Base-by-base conservation (phyloP, 768 basidiomycete species). In the Stropharia rugosoannulata region DNA sequence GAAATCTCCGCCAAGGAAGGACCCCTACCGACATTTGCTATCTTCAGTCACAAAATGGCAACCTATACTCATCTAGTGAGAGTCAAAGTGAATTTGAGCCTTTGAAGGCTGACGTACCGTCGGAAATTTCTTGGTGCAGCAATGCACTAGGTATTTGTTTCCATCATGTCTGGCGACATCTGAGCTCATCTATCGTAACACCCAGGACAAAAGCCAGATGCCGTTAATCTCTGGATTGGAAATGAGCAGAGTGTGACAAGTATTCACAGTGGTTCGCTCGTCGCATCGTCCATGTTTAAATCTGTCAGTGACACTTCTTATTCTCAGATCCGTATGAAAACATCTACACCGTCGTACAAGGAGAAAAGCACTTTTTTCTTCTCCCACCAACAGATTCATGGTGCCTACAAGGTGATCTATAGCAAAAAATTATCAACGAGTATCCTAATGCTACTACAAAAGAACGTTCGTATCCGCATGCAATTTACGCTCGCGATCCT, bases 211-310 rank as follows among this genome's bases (percentile, higher is more conserved):
- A 61, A 73, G 15, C 92, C 95, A 0, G 95, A 98, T 64, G 95
- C 93, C 5, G 93, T 93, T 2, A 97, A 97, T 66, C 65, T 98
- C 16, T 98, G 95, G 94, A 90, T 97, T 36, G 95, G 95, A 10
- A 80, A 90, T 62, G 75, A 77, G 52, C 73, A 75, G 55, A 94
- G 92, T 64, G 74, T 84, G 12, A 97, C 95, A 1, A 92, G 88
- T 52, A 80, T 96, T 43, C 95, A 98, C 67, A 90, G 84, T 64
- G 94, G 93, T 92, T 16, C 27, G 10, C 22, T n/a, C 16, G 25
- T 29, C 12, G 9, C 29, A 44, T 19, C 40, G 0, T 39, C 22
- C 22, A 22, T 32, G 25, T 16, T 27, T 52, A 16, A 7, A 32
- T 10, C 29, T 32, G 7, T 32, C 29, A 32, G 2, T 32, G 5